These are phyloP conservation scores for Hyphopichia pseudoburtonii DNA, from an alignment of 1,139 yeast genomes.

Conservation along the genomic window DNA sequence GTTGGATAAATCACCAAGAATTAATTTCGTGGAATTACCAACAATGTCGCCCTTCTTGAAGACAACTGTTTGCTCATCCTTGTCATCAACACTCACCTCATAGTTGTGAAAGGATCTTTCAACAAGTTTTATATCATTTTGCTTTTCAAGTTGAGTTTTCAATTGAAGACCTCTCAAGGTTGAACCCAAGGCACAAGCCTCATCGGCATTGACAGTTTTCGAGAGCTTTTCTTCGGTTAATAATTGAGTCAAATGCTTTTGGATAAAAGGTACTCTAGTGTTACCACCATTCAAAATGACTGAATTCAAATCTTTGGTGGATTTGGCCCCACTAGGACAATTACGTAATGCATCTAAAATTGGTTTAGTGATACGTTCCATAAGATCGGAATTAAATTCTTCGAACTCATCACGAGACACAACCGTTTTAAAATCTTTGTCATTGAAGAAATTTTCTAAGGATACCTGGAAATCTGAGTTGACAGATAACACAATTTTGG, in stretches of 20 bases:
- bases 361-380: conserved; percentile 53
- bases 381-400: conserved; percentile 44
- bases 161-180: conserved; percentile 71
- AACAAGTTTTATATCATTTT: conserved; percentile 57
- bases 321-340: conserved; percentile 24
- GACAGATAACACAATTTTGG: conserved; percentile 83
- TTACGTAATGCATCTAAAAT: conserved; percentile 50
- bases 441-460: conserved; percentile 69
- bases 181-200: conserved; percentile 88
- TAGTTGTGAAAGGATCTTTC: conserved; percentile 55
- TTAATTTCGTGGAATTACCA: conserved; percentile 27
- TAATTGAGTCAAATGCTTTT: conserved; percentile 52
- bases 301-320: conserved; percentile 51
- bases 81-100: conserved; percentile 33
- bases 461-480: conserved; percentile 73
- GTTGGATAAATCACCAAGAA: conserved; percentile 28
- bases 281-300: conserved; percentile 90
- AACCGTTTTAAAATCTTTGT: conserved; percentile 65
- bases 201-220: conserved; percentile 95
- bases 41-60: conserved; percentile 44
- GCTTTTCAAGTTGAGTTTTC: conserved; percentile 50
- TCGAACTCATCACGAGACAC: conserved; percentile 83
- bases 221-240: conserved; percentile 65
- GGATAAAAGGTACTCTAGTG: conserved; percentile 86
- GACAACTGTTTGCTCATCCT: conserved; percentile 29